Conservation (phyloP, 129 eudicot species). For the Sambucus nigra region DNA sequence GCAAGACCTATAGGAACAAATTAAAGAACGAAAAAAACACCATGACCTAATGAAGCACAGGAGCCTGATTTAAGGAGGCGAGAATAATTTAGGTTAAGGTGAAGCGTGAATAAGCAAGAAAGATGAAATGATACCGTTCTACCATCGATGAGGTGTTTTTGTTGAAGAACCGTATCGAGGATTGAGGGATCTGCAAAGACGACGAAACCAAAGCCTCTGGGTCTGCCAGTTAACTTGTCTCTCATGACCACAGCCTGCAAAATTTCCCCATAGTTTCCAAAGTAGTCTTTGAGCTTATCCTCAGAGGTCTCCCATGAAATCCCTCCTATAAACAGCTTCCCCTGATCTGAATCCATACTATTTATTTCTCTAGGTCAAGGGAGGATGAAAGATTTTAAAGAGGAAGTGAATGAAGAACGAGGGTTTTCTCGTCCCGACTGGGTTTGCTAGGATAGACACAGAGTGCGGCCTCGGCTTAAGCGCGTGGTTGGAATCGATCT, state of each 20-base stretch:
- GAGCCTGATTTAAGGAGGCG: too few species aligned
- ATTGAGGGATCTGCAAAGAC: conserved; percentile 71
- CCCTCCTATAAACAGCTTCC: conserved; percentile 77
- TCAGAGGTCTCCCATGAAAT: conserved; percentile 84
- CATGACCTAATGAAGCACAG: too few species aligned
- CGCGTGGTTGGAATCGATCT: too few species aligned
- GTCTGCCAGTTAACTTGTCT: conserved; percentile 67
- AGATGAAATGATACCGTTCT: conserved; percentile 33
- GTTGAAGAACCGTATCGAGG: conserved; percentile 67
- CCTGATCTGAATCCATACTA: conserved; percentile 90
- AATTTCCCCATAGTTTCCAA: conserved; percentile 56
- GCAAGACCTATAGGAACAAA: too few species aligned
- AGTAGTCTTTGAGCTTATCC: conserved; percentile 69
- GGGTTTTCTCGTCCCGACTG: neutral
- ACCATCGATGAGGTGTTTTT: conserved; percentile 74
- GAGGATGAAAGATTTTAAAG: neutral
- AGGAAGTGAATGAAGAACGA: neutral
- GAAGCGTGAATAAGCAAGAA: too few species aligned
- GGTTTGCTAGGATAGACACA: conserved; percentile 12
- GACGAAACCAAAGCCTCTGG: conserved; percentile 88
- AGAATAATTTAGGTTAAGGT: too few species aligned
- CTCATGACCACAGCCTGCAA: conserved; percentile 66
- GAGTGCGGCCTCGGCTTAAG: too few species aligned
- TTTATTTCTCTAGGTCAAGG: neutral
- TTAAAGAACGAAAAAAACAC: too few species aligned